Evolutionary conservation across 2,329 filamentous ascomycete genomes (phyloP).

Genomic region (Blastomyces percursus): DNA sequence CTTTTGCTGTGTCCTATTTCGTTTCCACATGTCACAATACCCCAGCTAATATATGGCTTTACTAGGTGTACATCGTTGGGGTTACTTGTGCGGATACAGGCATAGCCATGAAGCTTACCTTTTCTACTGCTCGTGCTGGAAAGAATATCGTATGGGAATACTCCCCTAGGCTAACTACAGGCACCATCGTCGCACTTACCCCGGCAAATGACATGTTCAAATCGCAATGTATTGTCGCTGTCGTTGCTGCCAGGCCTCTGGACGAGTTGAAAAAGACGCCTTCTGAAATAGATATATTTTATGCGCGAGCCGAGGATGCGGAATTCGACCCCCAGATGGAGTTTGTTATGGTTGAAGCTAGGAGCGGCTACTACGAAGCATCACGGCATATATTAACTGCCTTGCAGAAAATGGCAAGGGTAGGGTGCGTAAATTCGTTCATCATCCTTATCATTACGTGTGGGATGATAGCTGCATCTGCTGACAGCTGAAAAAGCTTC

Average conservation of each 20-base stretch:
- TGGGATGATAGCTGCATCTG: neutral
- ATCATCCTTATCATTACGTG: neutral
- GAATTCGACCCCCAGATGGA: constrained; percentile 58
- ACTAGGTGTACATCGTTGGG: constrained; percentile 55
- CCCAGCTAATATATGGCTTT: neutral
- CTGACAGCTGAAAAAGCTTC: constrained; percentile 25
- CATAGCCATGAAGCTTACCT: constrained; percentile 55
- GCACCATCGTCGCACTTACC: constrained; percentile 46
- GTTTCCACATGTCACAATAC: neutral
- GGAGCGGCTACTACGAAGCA: constrained; percentile 65
- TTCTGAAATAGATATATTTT: constrained; percentile 65
- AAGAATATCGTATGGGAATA: constrained; percentile 59
- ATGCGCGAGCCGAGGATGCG: constrained; percentile 49
- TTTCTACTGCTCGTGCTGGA: constrained; percentile 55
- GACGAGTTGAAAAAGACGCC: constrained; percentile 53
- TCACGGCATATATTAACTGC: constrained; percentile 60
- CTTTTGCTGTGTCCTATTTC: neutral
- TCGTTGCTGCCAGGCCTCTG: constrained; percentile 59
- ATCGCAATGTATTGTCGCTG: constrained; percentile 55
- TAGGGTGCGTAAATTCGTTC: constrained; percentile 31
- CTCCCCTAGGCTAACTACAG: constrained; percentile 46
- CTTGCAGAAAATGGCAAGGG: constrained; percentile 53
- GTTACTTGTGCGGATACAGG: constrained; percentile 54
- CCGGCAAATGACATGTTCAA: constrained; percentile 50
- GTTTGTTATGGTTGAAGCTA: constrained; percentile 69